Base-by-base conservation (phyloP, 2,329 filamentous ascomycete genomes). In the Venturia nashicola region DNA sequence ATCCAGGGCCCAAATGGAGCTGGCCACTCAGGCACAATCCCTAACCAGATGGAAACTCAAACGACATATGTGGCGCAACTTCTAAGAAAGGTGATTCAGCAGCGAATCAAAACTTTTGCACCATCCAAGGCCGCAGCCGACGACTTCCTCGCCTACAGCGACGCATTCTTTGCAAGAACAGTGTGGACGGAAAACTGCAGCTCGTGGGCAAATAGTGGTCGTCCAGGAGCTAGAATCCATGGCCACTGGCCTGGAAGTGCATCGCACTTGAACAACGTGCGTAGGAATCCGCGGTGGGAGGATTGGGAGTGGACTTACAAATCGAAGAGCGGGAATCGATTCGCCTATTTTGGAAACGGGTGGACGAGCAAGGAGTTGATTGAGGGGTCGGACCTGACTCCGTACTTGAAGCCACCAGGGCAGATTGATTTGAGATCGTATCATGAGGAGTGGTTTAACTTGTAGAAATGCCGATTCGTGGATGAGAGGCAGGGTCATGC, bases 331-430 rank as follows among this genome's bases (percentile, higher is more conserved):
- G 75, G 73, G 8, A 82, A 83, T 69, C 71, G 83, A 8, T 84
- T 87, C 67, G 75, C 79, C 2, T 90, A 86, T 69, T 83, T 89
- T 68, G 87, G 88, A 0, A 87, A 86, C 69, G 88, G 87, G 0
- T 84, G 82, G 74, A 88, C 86, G 2, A 76, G 69, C 63, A 81
- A 81, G 66, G 87, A 90, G 72, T 67, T 75, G 69, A 79, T 83
- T 43, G 74, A 77, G 6, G 75, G 76, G n/a, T 76, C 77, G 3
- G 86, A 89, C 68, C 76, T 88, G 70, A 87, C 85, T 12, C 76
- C 80, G 11, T 89, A 90, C 77, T 71, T 91, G 64, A 81, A 76
- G 67, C 68, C 79, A 39, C 82, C 82, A 0, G 78, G 78, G 43
- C 76, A 82, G 42, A 77, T 86, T 48, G 83, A 89, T 70, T 72